phyloP scores from a whole-genome alignment of 2,329 filamentous ascomycete species.

The Ophiostoma ips region DNA sequence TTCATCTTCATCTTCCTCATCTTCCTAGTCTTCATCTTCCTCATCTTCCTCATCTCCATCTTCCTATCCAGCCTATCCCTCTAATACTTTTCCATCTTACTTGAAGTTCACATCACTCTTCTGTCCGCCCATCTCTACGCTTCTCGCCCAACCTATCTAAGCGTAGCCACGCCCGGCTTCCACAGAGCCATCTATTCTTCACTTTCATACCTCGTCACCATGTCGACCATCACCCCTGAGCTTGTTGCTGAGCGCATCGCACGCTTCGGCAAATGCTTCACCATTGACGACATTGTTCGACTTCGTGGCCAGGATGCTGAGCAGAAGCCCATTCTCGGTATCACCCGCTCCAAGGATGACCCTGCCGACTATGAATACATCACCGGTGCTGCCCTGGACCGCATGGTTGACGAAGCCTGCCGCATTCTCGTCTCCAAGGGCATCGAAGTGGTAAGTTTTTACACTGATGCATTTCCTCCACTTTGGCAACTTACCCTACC shows the following conservation, averaged over 20 bases:
- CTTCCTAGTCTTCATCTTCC: too few relatives aligned
- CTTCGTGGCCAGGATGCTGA: slow-evolving; percentile 23
- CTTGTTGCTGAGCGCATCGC: slow-evolving; percentile 18
- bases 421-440: slow-evolving; percentile 20
- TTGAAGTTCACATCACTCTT: too few relatives aligned
- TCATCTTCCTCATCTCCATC: too few relatives aligned
- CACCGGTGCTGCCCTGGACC: slow-evolving; percentile 26
- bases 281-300: slow-evolving; percentile 28
- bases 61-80: background rate
- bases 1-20: background rate
- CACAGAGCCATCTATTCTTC: too few relatives aligned
- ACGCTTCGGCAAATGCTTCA: slow-evolving; percentile 25
- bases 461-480: too few relatives aligned
- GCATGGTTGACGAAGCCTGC: slow-evolving; percentile 25
- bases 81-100: background rate
- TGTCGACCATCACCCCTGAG: slow-evolving; percentile 18
- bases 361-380: slow-evolving; percentile 25
- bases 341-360: slow-evolving; percentile 22
- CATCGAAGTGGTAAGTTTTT: slow-evolving; percentile 14
- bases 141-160: background rate
- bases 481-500: background rate
- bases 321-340: slow-evolving; percentile 28
- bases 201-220: slow-evolving; percentile 4
- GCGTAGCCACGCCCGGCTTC: too few relatives aligned
- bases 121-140: too few relatives aligned